A percentile compares a stretch with the other conserved stretches of the same genome.
phyloP scores from a whole-genome alignment of 2,329 filamentous ascomycete genomes.

The Calonectria multiphialidica region DNA sequence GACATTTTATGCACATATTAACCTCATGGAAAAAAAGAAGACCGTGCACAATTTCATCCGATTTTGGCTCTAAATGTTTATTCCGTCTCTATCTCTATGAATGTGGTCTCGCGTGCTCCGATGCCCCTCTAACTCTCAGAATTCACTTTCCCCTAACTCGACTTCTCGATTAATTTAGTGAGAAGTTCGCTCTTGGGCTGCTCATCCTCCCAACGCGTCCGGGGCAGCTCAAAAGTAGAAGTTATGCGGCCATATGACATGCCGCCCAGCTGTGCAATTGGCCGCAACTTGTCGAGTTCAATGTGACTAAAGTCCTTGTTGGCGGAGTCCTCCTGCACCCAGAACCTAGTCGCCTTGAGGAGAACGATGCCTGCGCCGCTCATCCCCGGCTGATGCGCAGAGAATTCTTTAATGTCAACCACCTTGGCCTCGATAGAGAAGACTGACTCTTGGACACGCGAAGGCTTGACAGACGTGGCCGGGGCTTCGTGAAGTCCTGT shows the following conservation, averaged over 20 bases:
- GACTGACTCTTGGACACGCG: conserved; percentile 42
- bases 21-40: no score
- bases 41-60: background rate
- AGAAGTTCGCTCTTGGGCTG: conserved; percentile 29
- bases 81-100: background rate
- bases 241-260: conserved; percentile 42
- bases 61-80: background rate
- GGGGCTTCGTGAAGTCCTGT: conserved; percentile 60
- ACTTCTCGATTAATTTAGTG: conserved; percentile 16
- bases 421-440: conserved; percentile 45
- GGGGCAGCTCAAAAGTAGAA: conserved; percentile 42
- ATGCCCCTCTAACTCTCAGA: background rate
- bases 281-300: conserved; percentile 38
- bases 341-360: conserved; percentile 45
- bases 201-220: conserved; percentile 40
- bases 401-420: conserved; percentile 45
- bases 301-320: conserved; percentile 39
- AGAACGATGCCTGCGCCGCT: conserved; percentile 40
- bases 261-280: conserved; percentile 41
- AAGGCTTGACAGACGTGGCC: conserved; percentile 39
- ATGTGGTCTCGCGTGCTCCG: background rate
- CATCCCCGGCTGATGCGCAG: conserved; percentile 34
- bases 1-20: no score
- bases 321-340: conserved; percentile 43
- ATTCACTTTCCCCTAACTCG: background rate